These are phyloP conservation scores for Puccinia triticina DNA, from an alignment of 1,284 basidiomycete genomes.

Conservation along the genomic window DNA sequence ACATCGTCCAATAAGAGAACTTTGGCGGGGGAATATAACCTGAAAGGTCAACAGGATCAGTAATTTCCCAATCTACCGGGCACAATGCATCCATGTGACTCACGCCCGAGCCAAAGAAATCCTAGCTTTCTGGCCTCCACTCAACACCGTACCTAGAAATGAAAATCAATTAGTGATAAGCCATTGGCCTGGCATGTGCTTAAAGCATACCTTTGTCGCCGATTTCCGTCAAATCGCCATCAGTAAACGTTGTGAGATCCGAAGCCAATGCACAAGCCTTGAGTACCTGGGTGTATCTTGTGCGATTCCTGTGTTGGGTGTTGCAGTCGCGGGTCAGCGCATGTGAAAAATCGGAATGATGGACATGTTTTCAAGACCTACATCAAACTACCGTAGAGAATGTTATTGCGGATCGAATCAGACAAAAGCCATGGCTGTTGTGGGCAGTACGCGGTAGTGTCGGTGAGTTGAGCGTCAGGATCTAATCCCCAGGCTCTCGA, in stretches of 20 bases:
- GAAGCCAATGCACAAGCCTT: conserved; percentile 69
- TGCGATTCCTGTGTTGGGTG: conserved; percentile 24
- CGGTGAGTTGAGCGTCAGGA: conserved; percentile 67
- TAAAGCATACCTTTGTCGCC: conserved; percentile 65
- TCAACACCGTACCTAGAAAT: conserved; percentile 66
- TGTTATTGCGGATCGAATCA: conserved; percentile 77
- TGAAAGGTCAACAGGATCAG: conserved; percentile 55
- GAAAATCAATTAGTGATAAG: neutral
- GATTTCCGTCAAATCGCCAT: conserved; percentile 76
- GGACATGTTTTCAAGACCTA: neutral
- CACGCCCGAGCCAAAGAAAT: conserved; percentile 57
- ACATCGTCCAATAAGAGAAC: conserved; percentile 62
- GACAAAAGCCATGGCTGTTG: conserved; percentile 81
- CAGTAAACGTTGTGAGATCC: conserved; percentile 74
- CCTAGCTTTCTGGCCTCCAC: conserved; percentile 72
- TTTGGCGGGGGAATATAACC: conserved; percentile 61
- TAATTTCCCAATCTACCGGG: no score
- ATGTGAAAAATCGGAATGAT: neutral
- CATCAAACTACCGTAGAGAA: conserved; percentile 72
- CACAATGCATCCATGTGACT: conserved; percentile 1
- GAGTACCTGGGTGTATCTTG: conserved; percentile 22
- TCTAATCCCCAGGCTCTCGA: conserved; percentile 60
- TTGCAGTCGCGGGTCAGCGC: neutral
- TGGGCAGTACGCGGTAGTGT: conserved; percentile 81
- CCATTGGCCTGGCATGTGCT: neutral